phyloP scores from a whole-genome alignment of 164 flowering plant species.

The Stephania cephalantha region DNA sequence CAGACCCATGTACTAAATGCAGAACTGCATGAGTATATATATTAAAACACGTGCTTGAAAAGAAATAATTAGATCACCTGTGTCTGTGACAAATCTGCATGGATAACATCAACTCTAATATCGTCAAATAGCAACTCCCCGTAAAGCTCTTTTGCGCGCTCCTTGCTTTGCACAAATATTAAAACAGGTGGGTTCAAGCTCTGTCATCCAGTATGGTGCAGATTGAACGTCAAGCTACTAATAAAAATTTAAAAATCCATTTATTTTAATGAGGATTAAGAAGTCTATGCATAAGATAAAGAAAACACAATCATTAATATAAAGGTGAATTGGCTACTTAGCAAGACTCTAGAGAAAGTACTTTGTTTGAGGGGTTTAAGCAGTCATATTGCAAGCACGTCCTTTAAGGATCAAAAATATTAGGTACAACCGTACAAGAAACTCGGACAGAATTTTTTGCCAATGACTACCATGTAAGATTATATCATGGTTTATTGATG shows the following conservation, averaged over 20 bases:
- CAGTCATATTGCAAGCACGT: neutral
- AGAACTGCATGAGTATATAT: neutral
- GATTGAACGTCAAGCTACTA: neutral
- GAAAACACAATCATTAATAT: neutral
- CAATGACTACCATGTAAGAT: neutral
- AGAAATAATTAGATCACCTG: constrained; percentile 40
- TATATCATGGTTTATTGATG: neutral
- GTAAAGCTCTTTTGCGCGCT: constrained; percentile 87
- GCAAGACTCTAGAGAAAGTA: neutral
- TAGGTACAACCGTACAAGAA: no score
- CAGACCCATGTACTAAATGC: no score
- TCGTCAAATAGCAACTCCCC: constrained; percentile 60
- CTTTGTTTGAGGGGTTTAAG: neutral
- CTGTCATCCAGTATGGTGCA: constrained; percentile 32
- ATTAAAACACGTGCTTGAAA: neutral
- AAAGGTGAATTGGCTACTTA: neutral
- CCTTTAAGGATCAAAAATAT: neutral
- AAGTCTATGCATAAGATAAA: neutral
- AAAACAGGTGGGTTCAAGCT: constrained; percentile 89
- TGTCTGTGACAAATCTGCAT: constrained; percentile 67
- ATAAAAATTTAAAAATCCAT: neutral
- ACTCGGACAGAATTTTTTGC: neutral
- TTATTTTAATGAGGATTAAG: neutral
- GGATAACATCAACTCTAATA: constrained; percentile 72
- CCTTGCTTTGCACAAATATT: constrained; percentile 92